Evolutionary conservation across 306 rosid species (phyloP).

Genomic region (Acacia acuminata): DNA sequence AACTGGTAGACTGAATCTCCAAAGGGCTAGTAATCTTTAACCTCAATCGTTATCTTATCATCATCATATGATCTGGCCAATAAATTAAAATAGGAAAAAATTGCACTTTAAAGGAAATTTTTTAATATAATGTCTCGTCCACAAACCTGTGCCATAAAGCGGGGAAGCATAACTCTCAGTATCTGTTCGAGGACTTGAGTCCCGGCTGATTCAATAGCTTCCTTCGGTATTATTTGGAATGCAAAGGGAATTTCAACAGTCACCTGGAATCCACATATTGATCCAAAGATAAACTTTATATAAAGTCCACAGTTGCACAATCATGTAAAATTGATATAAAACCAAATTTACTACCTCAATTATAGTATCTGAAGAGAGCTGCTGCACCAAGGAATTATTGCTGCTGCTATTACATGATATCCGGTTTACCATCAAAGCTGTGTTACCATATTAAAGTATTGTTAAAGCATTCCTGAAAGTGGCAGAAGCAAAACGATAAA

Average conservation of each 20-base stretch:
- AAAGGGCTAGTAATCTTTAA: not conserved
- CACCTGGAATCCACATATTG: slow-evolving; percentile 59
- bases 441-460: slow-evolving; percentile 81
- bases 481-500: slow-evolving; percentile 49
- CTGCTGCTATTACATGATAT: slow-evolving; percentile 64
- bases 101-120: not conserved
- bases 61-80: not conserved
- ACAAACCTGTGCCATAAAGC: slow-evolving; percentile 87
- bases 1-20: not conserved
- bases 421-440: slow-evolving; percentile 95
- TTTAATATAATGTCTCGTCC: slow-evolving; percentile 5
- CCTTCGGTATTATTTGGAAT: slow-evolving; percentile 75
- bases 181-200: slow-evolving; percentile 92
- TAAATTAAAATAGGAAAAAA: not conserved
- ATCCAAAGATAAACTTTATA: slow-evolving; percentile 15
- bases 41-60: not conserved
- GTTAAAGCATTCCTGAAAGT: slow-evolving; percentile 75
- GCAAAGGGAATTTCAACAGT: slow-evolving; percentile 83
- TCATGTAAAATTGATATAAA: slow-evolving; percentile 13
- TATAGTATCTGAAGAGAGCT: slow-evolving; percentile 78
- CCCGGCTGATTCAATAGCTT: slow-evolving; percentile 91
- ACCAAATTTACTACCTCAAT: slow-evolving; percentile 64
- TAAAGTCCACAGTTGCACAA: not conserved
- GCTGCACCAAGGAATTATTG: slow-evolving; percentile 49
- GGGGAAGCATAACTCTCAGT: slow-evolving; percentile 88